These are phyloP conservation scores for Rhexocercosporidium sp. DNA, from an alignment of 2,329 filamentous ascomycete genomes.

Conservation along the genomic window DNA sequence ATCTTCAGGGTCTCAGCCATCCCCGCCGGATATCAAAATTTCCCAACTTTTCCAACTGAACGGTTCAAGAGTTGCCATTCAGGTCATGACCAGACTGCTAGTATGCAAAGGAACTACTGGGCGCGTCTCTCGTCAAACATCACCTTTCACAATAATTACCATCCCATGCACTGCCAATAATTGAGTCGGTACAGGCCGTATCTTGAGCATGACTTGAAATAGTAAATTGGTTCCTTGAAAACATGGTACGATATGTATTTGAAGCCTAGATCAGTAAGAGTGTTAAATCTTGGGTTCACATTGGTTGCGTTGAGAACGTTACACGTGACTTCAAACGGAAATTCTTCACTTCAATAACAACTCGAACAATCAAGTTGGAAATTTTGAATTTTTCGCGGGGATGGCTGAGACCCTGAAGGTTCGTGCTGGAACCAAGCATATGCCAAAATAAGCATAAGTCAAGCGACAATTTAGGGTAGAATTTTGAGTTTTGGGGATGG, in stretches of 20 bases:
- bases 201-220: background rate
- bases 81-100: background rate
- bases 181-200: background rate
- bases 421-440: background rate
- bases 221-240: background rate
- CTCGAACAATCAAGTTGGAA: background rate
- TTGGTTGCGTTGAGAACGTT: background rate
- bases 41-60: background rate
- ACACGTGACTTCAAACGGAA: background rate
- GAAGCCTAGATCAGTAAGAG: background rate
- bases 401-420: background rate
- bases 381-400: background rate
- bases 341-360: background rate
- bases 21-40: too few species aligned
- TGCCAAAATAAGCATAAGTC: background rate
- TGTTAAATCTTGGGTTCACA: background rate
- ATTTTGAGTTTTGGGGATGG: background rate
- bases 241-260: background rate
- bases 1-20: too few species aligned
- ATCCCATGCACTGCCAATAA: background rate
- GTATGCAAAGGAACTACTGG: too few species aligned
- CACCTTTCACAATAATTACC: background rate
- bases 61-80: background rate
- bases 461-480: background rate
- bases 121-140: background rate